Conservation (phyloP, 805 yeast genomes). For the Hagleromyces aurorensis region DNA sequence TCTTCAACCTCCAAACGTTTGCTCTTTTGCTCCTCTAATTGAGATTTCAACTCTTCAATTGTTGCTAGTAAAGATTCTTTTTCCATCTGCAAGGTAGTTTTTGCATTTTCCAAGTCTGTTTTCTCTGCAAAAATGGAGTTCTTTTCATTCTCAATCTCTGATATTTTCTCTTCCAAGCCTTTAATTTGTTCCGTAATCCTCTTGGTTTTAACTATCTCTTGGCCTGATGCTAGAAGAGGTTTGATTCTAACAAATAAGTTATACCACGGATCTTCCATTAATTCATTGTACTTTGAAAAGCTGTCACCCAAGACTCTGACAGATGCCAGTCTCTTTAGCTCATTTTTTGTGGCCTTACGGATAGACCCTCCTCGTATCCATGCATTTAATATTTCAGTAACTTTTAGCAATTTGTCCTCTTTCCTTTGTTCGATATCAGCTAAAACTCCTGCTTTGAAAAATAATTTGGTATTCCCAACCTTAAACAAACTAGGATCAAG, state of each 20-base stretch:
- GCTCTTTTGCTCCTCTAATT: constrained; percentile 37
- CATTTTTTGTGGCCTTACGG: constrained; percentile 40
- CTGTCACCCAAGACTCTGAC: constrained; percentile 60
- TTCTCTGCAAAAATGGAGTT: constrained; percentile 24
- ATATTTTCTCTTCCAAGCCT: constrained; percentile 40
- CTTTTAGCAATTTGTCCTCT: constrained; percentile 50
- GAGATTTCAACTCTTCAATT: constrained; percentile 32
- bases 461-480: constrained; percentile 87
- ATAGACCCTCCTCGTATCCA: constrained; percentile 53
- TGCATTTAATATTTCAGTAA: constrained; percentile 58
- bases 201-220: constrained; percentile 50
- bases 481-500: constrained; percentile 76
- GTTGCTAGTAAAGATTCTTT: constrained; percentile 38
- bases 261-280: constrained; percentile 69
- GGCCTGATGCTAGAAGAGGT: constrained; percentile 63
- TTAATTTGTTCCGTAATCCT: constrained; percentile 51
- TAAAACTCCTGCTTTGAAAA: constrained; percentile 92
- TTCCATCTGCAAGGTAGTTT: constrained; percentile 34
- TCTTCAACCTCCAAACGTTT: constrained; percentile 33
- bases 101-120: constrained; percentile 27
- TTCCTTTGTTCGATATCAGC: constrained; percentile 79
- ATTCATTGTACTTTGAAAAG: constrained; percentile 42
- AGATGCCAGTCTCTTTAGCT: constrained; percentile 59
- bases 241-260: constrained; percentile 59
- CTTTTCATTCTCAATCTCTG: constrained; percentile 30